Evolutionary conservation across 2,329 filamentous ascomycete species (phyloP).

Genomic region (Pseudophaeomoniella oleicola): DNA sequence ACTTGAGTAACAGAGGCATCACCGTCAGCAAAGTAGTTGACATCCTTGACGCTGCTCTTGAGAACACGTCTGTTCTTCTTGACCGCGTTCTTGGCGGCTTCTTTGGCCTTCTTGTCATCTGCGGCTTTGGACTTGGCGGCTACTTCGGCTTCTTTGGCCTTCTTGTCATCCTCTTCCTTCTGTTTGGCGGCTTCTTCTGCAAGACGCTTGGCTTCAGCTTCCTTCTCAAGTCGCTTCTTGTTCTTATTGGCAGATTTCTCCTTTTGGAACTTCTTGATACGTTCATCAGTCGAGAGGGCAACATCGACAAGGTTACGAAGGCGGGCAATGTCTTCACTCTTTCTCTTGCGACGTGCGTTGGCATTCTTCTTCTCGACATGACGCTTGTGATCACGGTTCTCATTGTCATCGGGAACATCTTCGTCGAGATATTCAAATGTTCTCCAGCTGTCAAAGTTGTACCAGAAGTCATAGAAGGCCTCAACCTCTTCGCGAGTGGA

Average conservation of each 20-base stretch:
- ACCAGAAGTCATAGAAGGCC: constrained; percentile 98
- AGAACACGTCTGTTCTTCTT: constrained; percentile 99
- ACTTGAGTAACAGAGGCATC: constrained; percentile 64
- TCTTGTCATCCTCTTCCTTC: constrained; percentile 70
- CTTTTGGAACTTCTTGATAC: constrained; percentile 94
- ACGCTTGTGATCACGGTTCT: constrained; percentile 97
- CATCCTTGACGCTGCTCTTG: constrained; percentile 86
- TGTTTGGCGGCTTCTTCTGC: constrained; percentile 71
- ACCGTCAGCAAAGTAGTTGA: constrained; percentile 74
- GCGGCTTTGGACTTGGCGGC: constrained; percentile 74
- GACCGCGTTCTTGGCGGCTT: constrained; percentile 93
- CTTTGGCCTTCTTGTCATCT: constrained; percentile 86
- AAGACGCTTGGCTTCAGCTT: constrained; percentile 77
- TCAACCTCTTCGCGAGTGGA: constrained; percentile 82
- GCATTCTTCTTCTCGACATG: constrained; percentile 97
- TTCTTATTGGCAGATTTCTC: constrained; percentile 88
- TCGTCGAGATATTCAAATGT: constrained; percentile 97
- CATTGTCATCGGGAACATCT: constrained; percentile 96
- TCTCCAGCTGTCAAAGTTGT: constrained; percentile 97
- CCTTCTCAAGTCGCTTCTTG: constrained; percentile 80
- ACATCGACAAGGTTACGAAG: constrained; percentile 85
- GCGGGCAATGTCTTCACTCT: constrained; percentile 90
- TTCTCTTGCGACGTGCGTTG: constrained; percentile 97
- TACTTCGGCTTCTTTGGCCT: constrained; percentile 71
- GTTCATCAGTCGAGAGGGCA: constrained; percentile 69